Percentiles rank a stretch among this genome's conserved stretches.
These are phyloP conservation scores for Castanopsis chinensis DNA, from an alignment of 306 rosid genomes.

Conservation along the genomic window DNA sequence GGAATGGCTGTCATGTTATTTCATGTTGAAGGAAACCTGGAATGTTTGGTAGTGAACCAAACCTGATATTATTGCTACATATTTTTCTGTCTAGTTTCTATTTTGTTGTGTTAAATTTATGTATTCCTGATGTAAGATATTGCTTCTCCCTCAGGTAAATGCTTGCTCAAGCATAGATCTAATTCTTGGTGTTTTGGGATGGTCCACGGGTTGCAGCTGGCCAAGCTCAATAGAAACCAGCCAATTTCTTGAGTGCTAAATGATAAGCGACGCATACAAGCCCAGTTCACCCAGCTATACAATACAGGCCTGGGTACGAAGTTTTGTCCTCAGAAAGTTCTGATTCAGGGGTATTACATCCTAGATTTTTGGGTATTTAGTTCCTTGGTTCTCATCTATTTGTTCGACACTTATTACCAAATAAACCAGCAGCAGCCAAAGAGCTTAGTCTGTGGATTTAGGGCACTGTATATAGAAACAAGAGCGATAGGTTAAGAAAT, in stretches of 20 bases:
- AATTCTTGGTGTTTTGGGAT: constrained; percentile 81
- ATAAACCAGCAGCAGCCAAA: constrained; percentile 52
- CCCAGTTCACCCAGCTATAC: constrained; percentile 23
- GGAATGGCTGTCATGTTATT: constrained; percentile 90
- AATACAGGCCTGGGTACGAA: constrained; percentile 50
- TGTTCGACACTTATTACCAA: constrained; percentile 41
- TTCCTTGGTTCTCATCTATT: constrained; percentile 42
- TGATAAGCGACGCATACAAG: constrained; percentile 14
- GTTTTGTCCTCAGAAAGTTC: constrained; percentile 63
- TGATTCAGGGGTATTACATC: constrained; percentile 19
- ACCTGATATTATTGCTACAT: neutral
- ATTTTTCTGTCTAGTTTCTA: constrained; percentile 16
- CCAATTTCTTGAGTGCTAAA: constrained; percentile 57
- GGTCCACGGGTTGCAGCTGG: constrained; percentile 99
- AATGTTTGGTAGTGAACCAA: constrained; percentile 63
- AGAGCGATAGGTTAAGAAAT: constrained; percentile 63
- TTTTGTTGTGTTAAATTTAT: neutral
- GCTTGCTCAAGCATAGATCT: constrained; percentile 69
- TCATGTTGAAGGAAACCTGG: constrained; percentile 75
- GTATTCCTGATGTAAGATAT: constrained; percentile 26
- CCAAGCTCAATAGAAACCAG: constrained; percentile 55
- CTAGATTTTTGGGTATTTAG: constrained; percentile 36
- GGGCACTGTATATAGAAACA: constrained; percentile 74
- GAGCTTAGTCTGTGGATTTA: constrained; percentile 45
- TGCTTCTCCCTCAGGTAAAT: constrained; percentile 46